Evolutionary conservation across 2,329 filamentous ascomycete species (phyloP), one percentile per base, ranked within the genome.

Genomic region (Blumeriella jaapii): DNA sequence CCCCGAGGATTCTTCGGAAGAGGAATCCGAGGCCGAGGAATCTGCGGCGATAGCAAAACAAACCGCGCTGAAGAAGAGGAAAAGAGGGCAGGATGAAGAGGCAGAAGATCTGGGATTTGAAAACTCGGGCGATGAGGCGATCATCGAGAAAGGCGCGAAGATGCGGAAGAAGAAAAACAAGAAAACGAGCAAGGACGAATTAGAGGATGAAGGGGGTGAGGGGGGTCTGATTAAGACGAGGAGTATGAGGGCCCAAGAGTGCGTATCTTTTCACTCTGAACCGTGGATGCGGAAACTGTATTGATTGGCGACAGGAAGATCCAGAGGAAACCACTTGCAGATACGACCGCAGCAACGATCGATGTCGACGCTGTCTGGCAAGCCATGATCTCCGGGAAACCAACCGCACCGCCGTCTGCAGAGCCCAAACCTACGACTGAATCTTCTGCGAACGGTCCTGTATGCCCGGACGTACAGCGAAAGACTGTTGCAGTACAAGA

Each of bases 301-400:
- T 41, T 47, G 13, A 47, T 17, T 27, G 6, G 6, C 12, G 6
- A 17, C 16, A 47, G 47, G 14, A 50, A 50, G 34, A 29, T 41
- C 11, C 47, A 54, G 23, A 53, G 48, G 32, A 52, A 53, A 40
- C 45, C 42, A 4, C 33, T 52, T 1, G 47, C 41, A 28, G 41
- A 46, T 27, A 48, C 47, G n/a, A 29, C 38, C 11, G 41, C 48
- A 26, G 40, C 80, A 15, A 84, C 79, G 2, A 61, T 83, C 29
- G 74, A 85, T 42, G 77, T 85, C 29, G 77, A 85, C 45, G 72
- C 73, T 15, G 56, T 85, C 2, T 85, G 78, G 77, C 66, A 69
- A 31, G 65, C 74, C 46, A 80, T 84, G 77, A 67, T 65, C 14
- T 58, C 68, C 18, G 67, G 56, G 3, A 53, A 57, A 19, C 34